Evolutionary conservation across 192 early-diverging fungal species (phyloP), one percentile per base, ranked within the genome.

Genomic region (Phlyctochytrium arcticum): DNA sequence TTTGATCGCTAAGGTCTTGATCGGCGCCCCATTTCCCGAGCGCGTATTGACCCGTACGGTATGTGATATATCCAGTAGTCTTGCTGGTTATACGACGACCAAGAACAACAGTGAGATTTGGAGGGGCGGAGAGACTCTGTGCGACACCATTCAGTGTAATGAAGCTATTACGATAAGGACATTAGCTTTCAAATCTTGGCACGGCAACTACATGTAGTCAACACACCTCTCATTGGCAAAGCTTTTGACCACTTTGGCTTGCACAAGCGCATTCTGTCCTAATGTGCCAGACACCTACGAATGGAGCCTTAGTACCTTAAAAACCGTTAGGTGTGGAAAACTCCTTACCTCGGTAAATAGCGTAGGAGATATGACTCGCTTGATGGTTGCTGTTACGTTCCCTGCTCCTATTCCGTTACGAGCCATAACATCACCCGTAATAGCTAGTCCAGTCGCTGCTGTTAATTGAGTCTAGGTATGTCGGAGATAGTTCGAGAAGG

Each of bases 51-150:
- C 93, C 93, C 3, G 92, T 89, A 53, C 82, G 82, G 46, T 85
- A 89, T 5, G 87, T 88, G 54, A 98, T 67, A 51, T 81, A 87
- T 3, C 87, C 92, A 7, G 87, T 89, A n/a, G 80, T 79, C 1
- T 74, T 70, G 8, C 61, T 55, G 17, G 84, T 82, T n/a, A 96
- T 65, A 26, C 76, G 66, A 3, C 89, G 73, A 23, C 91, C 91
- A 50, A 79, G 65, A 2, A 86, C 83, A 36, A 89, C 57, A 0
- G 79, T 74, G 8, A 85, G 61, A 2, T 78, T 76, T 5, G 96
- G 93, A 39, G 92, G 92, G 4, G 76, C 71, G 19, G 77, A 54
- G 12, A 88, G 54, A 15, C 81, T 78, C 5, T 75, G 75, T 0
- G 81, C 62, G 50, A 82, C 79, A 1, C 79, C 75, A 32, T 74